Evolutionary conservation across 2,329 filamentous ascomycete genomes (phyloP).

Genomic region (Neophaeococcomyces aloes): DNA sequence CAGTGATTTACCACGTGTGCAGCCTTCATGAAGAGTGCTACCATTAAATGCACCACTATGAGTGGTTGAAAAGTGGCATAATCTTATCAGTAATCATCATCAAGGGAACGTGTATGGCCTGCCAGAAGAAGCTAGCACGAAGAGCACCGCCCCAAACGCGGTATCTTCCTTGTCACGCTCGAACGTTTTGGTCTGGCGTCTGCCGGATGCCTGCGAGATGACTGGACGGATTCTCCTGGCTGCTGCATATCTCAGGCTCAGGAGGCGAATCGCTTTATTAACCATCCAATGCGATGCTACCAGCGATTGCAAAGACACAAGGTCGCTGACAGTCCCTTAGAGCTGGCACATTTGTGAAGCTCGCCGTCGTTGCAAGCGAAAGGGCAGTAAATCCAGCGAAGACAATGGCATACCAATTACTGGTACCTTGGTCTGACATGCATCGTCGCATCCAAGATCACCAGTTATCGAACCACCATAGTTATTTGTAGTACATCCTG

Average conservation of each 20-base stretch:
- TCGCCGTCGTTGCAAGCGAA: too few species aligned
- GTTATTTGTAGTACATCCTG: not conserved
- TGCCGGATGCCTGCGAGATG: conserved; percentile 3
- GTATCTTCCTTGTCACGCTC: conserved; percentile 3
- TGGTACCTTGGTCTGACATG: conserved; percentile 7
- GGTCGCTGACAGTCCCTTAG: not conserved
- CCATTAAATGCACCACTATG: too few species aligned
- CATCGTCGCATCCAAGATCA: conserved; percentile 3
- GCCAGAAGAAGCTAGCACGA: too few species aligned
- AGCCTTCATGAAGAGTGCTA: too few species aligned
- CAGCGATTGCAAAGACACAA: conserved; percentile 2
- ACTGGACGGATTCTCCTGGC: conserved; percentile 7
- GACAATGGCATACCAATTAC: not conserved
- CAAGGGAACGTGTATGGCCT: too few species aligned
- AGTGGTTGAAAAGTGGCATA: too few species aligned
- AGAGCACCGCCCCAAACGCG: not conserved
- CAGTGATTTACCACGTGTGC: not conserved
- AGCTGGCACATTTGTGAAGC: too few species aligned
- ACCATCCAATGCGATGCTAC: conserved; percentile 5
- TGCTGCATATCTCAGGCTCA: conserved; percentile 4
- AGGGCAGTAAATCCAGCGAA: not conserved
- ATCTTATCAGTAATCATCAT: too few species aligned
- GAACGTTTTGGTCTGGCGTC: conserved; percentile 5
- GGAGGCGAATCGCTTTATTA: conserved; percentile 6
- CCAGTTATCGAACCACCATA: not conserved